Evolutionary conservation across 1,284 basidiomycete genomes (phyloP).

Genomic region (Gastroboletus turbinatus): DNA sequence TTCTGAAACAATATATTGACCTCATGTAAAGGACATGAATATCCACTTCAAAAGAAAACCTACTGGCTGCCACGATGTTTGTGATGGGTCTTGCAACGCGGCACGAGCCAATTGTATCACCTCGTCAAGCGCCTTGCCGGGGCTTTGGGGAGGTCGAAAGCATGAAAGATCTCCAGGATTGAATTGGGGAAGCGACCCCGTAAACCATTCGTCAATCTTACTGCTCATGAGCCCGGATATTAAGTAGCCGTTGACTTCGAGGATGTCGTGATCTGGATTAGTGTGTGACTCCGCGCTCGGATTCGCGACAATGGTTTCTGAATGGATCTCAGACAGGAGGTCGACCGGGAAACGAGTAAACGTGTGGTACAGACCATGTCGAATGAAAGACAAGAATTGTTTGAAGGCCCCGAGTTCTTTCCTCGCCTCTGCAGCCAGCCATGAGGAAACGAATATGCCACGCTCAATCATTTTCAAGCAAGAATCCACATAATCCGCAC

Average conservation of each 20-base stretch:
- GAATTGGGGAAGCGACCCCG: constrained; percentile 60
- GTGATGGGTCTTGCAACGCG: constrained; percentile 44
- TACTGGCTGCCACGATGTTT: constrained; percentile 46
- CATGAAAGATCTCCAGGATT: constrained; percentile 54
- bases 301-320: constrained; percentile 42
- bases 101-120: constrained; percentile 48
- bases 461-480: constrained; percentile 53
- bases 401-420: constrained; percentile 68
- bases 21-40: constrained; percentile 23
- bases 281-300: constrained; percentile 44
- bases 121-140: constrained; percentile 38
- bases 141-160: constrained; percentile 35
- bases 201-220: constrained; percentile 76
- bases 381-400: constrained; percentile 77
- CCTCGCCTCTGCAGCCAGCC: constrained; percentile 65
- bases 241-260: constrained; percentile 80
- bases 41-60: constrained; percentile 31
- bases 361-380: constrained; percentile 54
- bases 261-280: constrained; percentile 65
- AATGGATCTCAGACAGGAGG: constrained; percentile 20
- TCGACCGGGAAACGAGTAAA: constrained; percentile 13
- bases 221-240: constrained; percentile 67
- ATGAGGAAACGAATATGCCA: constrained; percentile 61
- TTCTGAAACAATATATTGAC: constrained; percentile 42
- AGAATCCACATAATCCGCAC: constrained; percentile 45